Conservation (phyloP, 1,284 basidiomycete species). For the Mycosarcoma mackinlayi region DNA sequence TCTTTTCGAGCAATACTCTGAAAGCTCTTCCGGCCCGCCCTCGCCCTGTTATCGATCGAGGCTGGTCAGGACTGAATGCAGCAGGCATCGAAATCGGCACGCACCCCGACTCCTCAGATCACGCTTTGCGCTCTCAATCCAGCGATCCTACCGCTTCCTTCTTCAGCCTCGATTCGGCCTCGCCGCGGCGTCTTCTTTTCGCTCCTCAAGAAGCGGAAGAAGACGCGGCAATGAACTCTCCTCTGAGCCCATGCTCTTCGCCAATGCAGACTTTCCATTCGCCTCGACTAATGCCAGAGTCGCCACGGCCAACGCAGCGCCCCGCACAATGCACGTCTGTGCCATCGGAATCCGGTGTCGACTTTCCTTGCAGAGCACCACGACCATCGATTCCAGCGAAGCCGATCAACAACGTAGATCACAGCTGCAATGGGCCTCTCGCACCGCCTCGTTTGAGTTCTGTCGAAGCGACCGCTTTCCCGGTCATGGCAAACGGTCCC, state of each 20-base stretch:
- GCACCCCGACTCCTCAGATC: not conserved
- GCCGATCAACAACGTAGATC: constrained; percentile 16
- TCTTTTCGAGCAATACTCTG: constrained; percentile 16
- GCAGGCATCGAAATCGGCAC: not conserved
- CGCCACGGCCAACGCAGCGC: constrained; percentile 5
- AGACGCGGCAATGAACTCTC: not conserved
- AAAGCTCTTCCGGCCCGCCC: constrained; percentile 21
- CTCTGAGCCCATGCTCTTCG: constrained; percentile 7
- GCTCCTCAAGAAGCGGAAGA: not conserved
- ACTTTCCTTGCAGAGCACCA: constrained; percentile 10
- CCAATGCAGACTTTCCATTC: constrained; percentile 30
- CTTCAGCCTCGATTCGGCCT: constrained; percentile 8
- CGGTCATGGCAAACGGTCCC: constrained; percentile 3
- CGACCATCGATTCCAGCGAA: constrained; percentile 29
- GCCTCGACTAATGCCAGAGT: constrained; percentile 18
- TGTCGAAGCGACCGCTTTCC: constrained; percentile 12
- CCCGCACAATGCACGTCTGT: constrained; percentile 2
- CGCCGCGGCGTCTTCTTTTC: constrained; percentile 10
- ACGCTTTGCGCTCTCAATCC: constrained; percentile 8
- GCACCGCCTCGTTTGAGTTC: constrained; percentile 21
- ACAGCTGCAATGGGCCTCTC: not conserved
- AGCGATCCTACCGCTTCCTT: constrained; percentile 14
- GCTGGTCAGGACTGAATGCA: constrained; percentile 15
- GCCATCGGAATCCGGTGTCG: not conserved
- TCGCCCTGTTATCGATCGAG: constrained; percentile 16